phyloP scores from a whole-genome alignment of 805 yeast species.

The Diddensiella transvaalensis region DNA sequence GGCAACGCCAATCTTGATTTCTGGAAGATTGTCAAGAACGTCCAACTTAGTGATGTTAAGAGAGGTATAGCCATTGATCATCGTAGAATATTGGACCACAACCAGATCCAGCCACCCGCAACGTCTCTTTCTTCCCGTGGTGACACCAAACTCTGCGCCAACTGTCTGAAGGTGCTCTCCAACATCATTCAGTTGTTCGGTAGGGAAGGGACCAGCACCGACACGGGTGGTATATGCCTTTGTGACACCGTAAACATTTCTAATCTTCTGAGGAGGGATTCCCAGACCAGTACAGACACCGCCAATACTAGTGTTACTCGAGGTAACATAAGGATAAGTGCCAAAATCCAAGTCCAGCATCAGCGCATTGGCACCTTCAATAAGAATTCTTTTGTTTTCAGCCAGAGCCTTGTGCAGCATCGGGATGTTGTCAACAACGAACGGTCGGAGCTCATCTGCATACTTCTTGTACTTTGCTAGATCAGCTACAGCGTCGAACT shows the following conservation, averaged over 20 bases:
- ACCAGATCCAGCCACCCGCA: conserved; percentile 99
- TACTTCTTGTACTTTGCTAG: conserved; percentile 69
- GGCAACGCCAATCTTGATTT: conserved; percentile 81
- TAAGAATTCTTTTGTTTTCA: conserved; percentile 77
- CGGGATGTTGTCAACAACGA: conserved; percentile 87
- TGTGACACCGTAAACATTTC: conserved; percentile 88
- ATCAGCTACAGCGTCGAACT: conserved; percentile 79
- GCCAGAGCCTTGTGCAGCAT: conserved; percentile 70
- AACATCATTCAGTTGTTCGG: conserved; percentile 84
- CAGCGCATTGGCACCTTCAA: conserved; percentile 97
- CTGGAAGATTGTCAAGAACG: conserved; percentile 85
- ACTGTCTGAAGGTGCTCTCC: conserved; percentile 87
- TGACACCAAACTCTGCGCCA: conserved; percentile 96
- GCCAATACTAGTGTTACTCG: conserved; percentile 94
- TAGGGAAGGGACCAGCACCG: conserved; percentile 99
- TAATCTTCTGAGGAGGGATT: conserved; percentile 82
- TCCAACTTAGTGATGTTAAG: conserved; percentile 94
- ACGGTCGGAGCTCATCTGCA: conserved; percentile 75
- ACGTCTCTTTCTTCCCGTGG: conserved; percentile 98
- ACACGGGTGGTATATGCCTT: conserved; percentile 98
- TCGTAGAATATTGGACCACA: conserved; percentile 83
- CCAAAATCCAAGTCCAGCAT: conserved; percentile 98
- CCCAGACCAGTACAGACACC: conserved; percentile 98
- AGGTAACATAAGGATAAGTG: conserved; percentile 96
- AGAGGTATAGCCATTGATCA: conserved; percentile 92